Evolutionary conservation across 228 moss, liverwort and hornwort species (phyloP), one percentile per base, ranked within the genome.

Genomic region (Sphagnum magellanicum): DNA sequence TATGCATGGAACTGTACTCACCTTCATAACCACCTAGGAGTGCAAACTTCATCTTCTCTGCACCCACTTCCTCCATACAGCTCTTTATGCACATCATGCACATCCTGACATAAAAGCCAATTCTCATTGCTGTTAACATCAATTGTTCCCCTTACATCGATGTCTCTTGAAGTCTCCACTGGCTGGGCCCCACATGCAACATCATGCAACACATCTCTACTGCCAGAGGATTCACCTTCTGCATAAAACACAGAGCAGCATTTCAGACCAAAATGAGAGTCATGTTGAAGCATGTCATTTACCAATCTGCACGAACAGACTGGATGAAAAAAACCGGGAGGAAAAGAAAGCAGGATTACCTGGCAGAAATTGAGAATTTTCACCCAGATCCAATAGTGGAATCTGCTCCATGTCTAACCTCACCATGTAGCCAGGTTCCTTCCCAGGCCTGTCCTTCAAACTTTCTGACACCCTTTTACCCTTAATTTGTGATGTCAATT

Each of bases 21-120:
- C 60, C 60, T 68, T 85, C 75, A 85, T 32, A 68, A 75, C 71
- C 85, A 73, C 67, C 79, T 77, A 50, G 82, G 74, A 53, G 74
- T 85, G 46, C 79, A 70, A 12, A 79, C 85, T 77, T 86, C 85
- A 52, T 77, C 77, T 51, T 59, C 75, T 69, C 82, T 77, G 12
- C 32, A 13, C 0, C 71, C 79, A 73, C 63, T 73, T 73, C 73
- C 73, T 75, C 79, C 60, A 46, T 55, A 73, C 1, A 63, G 51
- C 68, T 66, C 76, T 73, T 73, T 75, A 52, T 52, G 63, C 61
- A 61, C 62, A 55, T 55, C 55, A 32, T 32, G 32, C 32, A 32
- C 32, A 10, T 72, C 76, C 59, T 73, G 72, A 51, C 68, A 65
- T 66, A 72, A 66, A 63, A 71, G 66, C 82, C 82, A 82, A 49